Percentiles rank a stretch among this genome's conserved stretches.
phyloP scores from a whole-genome alignment of 2,329 filamentous ascomycete genomes.

The Fusarium oligoseptatum region DNA sequence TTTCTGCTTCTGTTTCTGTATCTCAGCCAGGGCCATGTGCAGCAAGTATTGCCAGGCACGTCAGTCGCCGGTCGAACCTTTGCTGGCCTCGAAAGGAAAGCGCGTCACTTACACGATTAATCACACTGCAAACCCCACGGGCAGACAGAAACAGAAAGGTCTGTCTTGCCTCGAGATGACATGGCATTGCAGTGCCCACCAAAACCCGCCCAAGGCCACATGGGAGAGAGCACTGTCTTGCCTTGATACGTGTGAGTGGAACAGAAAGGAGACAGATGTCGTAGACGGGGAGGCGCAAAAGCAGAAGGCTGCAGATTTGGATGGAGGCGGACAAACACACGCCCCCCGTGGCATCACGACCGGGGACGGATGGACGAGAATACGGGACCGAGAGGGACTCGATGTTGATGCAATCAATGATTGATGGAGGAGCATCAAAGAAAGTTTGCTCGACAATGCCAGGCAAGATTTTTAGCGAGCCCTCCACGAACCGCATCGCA shows the following conservation, averaged over 20 bases:
- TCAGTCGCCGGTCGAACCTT: constrained; percentile 5
- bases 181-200: constrained; percentile 34
- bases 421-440: constrained; percentile 3
- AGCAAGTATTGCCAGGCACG: constrained; percentile 1
- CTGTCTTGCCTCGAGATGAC: constrained; percentile 24
- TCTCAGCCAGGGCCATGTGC: not conserved
- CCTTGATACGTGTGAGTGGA: constrained; percentile 30
- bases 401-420: constrained; percentile 6
- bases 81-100: constrained; percentile 27
- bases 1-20: constrained; percentile 4
- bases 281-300: constrained; percentile 12
- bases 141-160: constrained; percentile 8
- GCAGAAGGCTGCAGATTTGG: constrained; percentile 3
- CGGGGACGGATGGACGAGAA: not conserved
- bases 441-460: constrained; percentile 5
- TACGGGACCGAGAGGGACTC: constrained; percentile 21
- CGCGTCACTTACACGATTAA: constrained; percentile 19
- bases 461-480: constrained; percentile 1
- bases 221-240: constrained; percentile 41
- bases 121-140: constrained; percentile 3
- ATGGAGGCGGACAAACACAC: not conserved
- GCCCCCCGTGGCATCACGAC: constrained; percentile 8
- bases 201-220: constrained; percentile 32
- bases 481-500: not conserved
- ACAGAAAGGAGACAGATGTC: constrained; percentile 12